Conservation (phyloP, 2,329 filamentous ascomycete genomes). For the Diplodia corticola region DNA sequence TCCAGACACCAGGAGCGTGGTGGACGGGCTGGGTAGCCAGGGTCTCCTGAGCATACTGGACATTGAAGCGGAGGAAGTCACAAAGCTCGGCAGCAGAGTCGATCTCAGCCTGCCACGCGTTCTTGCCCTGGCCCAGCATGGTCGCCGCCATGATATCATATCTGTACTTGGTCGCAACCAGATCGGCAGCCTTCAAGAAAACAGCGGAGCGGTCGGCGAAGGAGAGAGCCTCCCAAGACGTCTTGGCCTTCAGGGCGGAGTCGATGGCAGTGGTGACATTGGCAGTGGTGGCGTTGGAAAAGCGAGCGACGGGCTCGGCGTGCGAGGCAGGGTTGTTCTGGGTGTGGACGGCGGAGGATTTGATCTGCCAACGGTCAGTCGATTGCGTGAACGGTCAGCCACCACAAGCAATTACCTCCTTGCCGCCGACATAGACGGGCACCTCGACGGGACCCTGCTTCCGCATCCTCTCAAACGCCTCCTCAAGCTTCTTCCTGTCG, state of each 20-base stretch:
- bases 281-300: slow-evolving; percentile 74
- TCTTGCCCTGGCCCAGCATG: slow-evolving; percentile 96
- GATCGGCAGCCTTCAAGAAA: slow-evolving; percentile 93
- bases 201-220: slow-evolving; percentile 90
- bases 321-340: slow-evolving; percentile 87
- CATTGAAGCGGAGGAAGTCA: slow-evolving; percentile 93
- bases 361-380: slow-evolving; percentile 55
- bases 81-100: slow-evolving; percentile 88
- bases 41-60: slow-evolving; percentile 88
- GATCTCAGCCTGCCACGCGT: slow-evolving; percentile 99
- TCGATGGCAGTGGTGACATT: slow-evolving; percentile 81
- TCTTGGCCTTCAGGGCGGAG: slow-evolving; percentile 80
- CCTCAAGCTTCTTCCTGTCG: slow-evolving; percentile 73
- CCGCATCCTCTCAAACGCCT: slow-evolving; percentile 70
- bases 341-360: slow-evolving; percentile 62
- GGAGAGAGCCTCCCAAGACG: slow-evolving; percentile 79
- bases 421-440: slow-evolving; percentile 80
- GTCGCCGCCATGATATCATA: slow-evolving; percentile 96
- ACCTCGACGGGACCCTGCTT: slow-evolving; percentile 71
- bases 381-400: background rate
- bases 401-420: slow-evolving; percentile 60
- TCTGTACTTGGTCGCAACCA: slow-evolving; percentile 88
- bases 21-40: slow-evolving; percentile 85
- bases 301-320: slow-evolving; percentile 72
- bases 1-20: slow-evolving; percentile 84